phyloP scores from a whole-genome alignment of 441 rosid genomes.

The Brassica hybrid region DNA sequence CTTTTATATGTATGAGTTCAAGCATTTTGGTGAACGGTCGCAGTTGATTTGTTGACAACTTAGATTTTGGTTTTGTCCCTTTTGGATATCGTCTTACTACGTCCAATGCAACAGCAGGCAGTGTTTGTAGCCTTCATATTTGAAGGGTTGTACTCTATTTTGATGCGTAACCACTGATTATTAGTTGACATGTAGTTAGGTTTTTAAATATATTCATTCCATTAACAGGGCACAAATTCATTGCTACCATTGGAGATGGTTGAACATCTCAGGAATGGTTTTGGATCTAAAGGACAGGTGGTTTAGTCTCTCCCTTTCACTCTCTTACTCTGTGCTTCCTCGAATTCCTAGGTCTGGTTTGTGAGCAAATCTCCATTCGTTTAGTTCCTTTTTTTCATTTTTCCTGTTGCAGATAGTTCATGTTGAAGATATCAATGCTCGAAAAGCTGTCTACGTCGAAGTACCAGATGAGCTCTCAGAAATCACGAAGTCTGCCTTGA shows the following conservation, averaged over 20 bases:
- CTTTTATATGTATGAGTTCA: not conserved
- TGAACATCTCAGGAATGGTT: slow-evolving; percentile 79
- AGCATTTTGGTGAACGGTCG: not conserved
- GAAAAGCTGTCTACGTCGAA: slow-evolving; percentile 63
- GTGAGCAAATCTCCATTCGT: not conserved
- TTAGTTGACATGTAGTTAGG: slow-evolving; percentile 4
- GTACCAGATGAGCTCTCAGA: slow-evolving; percentile 73
- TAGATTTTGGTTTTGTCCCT: not conserved
- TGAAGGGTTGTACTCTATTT: not conserved
- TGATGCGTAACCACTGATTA: not conserved
- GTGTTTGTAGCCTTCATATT: not conserved
- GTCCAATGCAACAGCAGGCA: not conserved
- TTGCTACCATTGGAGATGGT: slow-evolving; percentile 76
- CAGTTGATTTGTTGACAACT: not conserved
- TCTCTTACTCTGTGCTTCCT: slow-evolving; percentile 9
- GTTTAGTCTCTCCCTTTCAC: slow-evolving; percentile 27
- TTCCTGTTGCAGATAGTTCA: slow-evolving; percentile 73
- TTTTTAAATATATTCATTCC: slow-evolving; percentile 16
- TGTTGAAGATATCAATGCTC: slow-evolving; percentile 67
- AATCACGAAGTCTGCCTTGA: slow-evolving; percentile 65
- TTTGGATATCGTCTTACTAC: not conserved
- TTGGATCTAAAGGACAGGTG: slow-evolving; percentile 89
- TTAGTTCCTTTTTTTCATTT: slow-evolving; percentile 7
- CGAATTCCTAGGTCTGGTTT: not conserved
- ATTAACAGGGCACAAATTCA: slow-evolving; percentile 62